Percentiles rank a stretch among this genome's conserved stretches.
Evolutionary conservation across 768 basidiomycete species (phyloP).

Genomic region (Pleurotus platypus): DNA sequence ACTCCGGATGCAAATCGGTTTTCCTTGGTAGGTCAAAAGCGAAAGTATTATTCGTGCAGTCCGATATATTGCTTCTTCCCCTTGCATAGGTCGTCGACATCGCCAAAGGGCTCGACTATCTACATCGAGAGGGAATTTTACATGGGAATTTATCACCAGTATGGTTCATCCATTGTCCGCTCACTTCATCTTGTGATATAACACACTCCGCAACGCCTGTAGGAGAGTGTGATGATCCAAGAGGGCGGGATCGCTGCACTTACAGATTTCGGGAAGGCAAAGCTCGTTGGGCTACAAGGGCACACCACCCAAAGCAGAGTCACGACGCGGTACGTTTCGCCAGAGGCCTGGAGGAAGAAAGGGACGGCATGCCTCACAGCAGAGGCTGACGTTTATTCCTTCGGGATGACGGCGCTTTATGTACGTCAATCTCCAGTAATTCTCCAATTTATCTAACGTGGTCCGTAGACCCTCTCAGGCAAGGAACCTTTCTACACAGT

Average conservation of each 20-base stretch:
- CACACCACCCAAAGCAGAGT: neutral
- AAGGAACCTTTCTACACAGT: neutral
- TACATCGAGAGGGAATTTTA: too few species aligned
- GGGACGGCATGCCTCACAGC: neutral
- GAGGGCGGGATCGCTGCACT: neutral
- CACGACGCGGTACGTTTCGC: neutral
- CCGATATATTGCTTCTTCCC: too few species aligned
- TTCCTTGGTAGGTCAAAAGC: too few species aligned
- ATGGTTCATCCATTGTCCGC: too few species aligned
- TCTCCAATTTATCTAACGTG: neutral
- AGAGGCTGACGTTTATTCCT: neutral
- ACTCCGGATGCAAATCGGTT: too few species aligned
- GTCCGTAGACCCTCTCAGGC: neutral
- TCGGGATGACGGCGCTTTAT: neutral
- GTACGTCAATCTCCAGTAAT: neutral
- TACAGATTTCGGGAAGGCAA: neutral
- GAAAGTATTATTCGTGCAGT: too few species aligned
- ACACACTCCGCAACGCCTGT: neutral
- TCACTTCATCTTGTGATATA: too few species aligned
- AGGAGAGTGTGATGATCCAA: neutral
- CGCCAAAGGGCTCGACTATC: too few species aligned
- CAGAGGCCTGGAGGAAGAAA: neutral
- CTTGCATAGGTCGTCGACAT: too few species aligned
- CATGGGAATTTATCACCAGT: too few species aligned
- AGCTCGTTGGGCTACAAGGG: neutral